Base-by-base conservation (phyloP, 2,329 filamentous ascomycete species). In the Ophiobolus disseminans region DNA sequence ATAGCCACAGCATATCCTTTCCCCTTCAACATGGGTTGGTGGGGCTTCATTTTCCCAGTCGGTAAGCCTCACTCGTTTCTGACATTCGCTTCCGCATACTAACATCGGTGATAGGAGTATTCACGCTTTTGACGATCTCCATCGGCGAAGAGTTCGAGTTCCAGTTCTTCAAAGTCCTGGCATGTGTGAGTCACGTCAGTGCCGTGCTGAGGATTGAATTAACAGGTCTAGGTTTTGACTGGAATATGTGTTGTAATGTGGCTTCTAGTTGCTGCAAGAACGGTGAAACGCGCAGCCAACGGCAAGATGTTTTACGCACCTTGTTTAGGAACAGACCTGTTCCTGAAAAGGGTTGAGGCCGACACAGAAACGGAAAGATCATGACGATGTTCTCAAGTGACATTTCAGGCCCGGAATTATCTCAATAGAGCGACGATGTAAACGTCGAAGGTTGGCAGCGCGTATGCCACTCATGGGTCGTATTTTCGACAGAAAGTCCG, bases 1-100 rank as follows among this genome's bases (percentile, higher is more conserved):
- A 73, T 80, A 47, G 19, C 16, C 34, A 58, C 67, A 35, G 59
- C 57, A 32, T 55, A 53, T 40, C 50, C 52, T 37, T 80, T 82
- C 50, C 78, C 80, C 0, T 82, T 83, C 62, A 83, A 84, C 60
- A 79, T 83, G 65, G 81, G 81, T n/a, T 81, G 80, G 80, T 83
- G 79, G 80, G 78, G 78, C 3, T 82, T 82, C 48, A 80, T 76
- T 0, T 83, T 83, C 53, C 81, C 80, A 0, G 54, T 81, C 5
- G 81, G 81, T 11, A 36, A 36, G 34, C 21, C 34, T 5, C 8
- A 4, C 9, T 28, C 3, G 25, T 3, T 28, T 28, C 3, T 28
- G 9, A 10, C 5, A 28, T 3, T 9, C 10, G 10, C 25, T 28
- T n/a, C 25, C 25, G 80, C 7, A 19, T 35, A 19, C 28, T 34